These are phyloP conservation scores for Clausena lansium DNA, from an alignment of 345 rosid genomes.

Conservation along the genomic window DNA sequence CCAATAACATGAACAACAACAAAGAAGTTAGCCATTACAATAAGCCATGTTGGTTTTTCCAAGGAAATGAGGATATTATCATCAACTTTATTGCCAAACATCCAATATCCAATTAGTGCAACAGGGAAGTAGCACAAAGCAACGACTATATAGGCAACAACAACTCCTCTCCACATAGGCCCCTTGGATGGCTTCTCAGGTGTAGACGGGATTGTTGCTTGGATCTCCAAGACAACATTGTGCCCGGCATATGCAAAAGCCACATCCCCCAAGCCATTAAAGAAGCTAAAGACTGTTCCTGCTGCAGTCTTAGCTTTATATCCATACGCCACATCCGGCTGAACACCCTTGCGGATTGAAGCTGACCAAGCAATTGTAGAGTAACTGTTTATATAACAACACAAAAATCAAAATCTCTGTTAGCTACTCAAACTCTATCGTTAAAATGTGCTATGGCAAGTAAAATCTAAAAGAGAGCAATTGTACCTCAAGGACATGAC, in stretches of 20 bases:
- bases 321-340: conserved; percentile 50
- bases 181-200: conserved; percentile 73
- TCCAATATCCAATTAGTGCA: conserved; percentile 58
- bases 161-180: conserved; percentile 76
- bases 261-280: conserved; percentile 59
- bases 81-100: conserved; percentile 49
- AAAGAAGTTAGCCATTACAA: conserved; percentile 62
- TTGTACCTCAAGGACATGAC: conserved; percentile 73
- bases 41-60: conserved; percentile 67
- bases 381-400: conserved; percentile 40
- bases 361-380: conserved; percentile 81
- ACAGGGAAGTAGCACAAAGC: conserved; percentile 85
- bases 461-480: not conserved
- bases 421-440: not conserved
- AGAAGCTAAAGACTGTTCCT: conserved; percentile 60
- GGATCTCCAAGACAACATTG: conserved; percentile 75
- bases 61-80: conserved; percentile 61
- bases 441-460: not conserved
- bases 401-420: not conserved
- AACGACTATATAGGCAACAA: conserved; percentile 64
- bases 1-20: conserved; percentile 84
- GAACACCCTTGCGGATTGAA: conserved; percentile 49
- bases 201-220: conserved; percentile 80
- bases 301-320: conserved; percentile 33
- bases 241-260: conserved; percentile 85